Conservation (phyloP, 495 filamentous ascomycete genomes). For the Tuber calosporum region DNA sequence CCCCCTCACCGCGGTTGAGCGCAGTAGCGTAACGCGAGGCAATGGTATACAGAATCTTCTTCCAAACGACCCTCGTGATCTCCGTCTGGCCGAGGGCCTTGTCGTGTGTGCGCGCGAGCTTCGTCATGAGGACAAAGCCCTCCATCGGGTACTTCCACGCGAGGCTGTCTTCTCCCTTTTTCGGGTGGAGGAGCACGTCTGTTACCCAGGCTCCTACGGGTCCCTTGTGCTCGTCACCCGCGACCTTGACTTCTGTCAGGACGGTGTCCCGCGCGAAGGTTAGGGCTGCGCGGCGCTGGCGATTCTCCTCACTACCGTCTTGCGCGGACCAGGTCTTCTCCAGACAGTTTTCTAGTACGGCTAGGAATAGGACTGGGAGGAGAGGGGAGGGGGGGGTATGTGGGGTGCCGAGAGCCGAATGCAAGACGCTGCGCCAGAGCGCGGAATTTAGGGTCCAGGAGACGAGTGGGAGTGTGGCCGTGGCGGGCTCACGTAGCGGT, state of each 20-base stretch:
- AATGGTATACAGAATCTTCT: constrained; percentile 28
- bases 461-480: constrained; percentile 26
- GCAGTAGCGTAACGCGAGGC: constrained; percentile 15
- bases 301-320: constrained; percentile 33
- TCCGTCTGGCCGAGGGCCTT: not conserved
- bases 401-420: constrained; percentile 39
- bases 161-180: constrained; percentile 34
- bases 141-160: constrained; percentile 43
- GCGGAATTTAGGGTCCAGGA: constrained; percentile 32
- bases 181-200: constrained; percentile 27
- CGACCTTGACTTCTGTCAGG: constrained; percentile 34
- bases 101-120: constrained; percentile 7
- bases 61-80: constrained; percentile 22
- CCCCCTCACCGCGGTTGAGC: not conserved
- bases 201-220: constrained; percentile 38
- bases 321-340: constrained; percentile 42
- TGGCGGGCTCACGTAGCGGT: constrained; percentile 28
- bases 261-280: constrained; percentile 39
- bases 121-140: constrained; percentile 40
- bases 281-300: constrained; percentile 32
- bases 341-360: constrained; percentile 41
- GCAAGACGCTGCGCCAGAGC: constrained; percentile 34
- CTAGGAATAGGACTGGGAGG: constrained; percentile 42
- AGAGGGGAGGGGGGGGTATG: constrained; percentile 26
- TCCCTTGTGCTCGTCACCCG: constrained; percentile 37